These are phyloP conservation scores for Elongisporangium senticosum DNA, from an alignment of 352 stramenopile species.

Conservation along the genomic window DNA sequence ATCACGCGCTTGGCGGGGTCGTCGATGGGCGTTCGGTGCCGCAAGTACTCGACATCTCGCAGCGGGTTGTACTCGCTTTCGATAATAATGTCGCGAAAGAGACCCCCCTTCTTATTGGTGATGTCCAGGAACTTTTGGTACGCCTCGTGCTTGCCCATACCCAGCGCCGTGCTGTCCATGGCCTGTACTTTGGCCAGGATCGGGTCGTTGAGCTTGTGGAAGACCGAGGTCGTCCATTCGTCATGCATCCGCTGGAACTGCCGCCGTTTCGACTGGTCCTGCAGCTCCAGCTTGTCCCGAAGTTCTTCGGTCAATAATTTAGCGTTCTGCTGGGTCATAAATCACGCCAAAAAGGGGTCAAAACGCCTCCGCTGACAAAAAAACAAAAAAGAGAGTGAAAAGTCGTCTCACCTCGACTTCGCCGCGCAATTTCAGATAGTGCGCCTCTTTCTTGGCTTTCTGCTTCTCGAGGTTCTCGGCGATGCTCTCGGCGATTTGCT, in stretches of 20 bases:
- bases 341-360: neutral
- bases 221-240: slow-evolving; percentile 60
- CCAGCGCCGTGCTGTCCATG: slow-evolving; percentile 40
- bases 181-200: slow-evolving; percentile 44
- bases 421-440: slow-evolving; percentile 63
- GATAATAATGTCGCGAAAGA: slow-evolving; percentile 84
- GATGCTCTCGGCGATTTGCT: slow-evolving; percentile 57
- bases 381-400: neutral
- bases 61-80: slow-evolving; percentile 81
- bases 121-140: slow-evolving; percentile 79
- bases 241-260: slow-evolving; percentile 71
- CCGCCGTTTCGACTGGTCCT: slow-evolving; percentile 53
- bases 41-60: slow-evolving; percentile 52
- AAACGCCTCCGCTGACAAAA: neutral
- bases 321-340: slow-evolving; percentile 26
- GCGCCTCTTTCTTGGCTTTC: slow-evolving; percentile 53
- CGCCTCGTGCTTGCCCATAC: slow-evolving; percentile 41
- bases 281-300: slow-evolving; percentile 50
- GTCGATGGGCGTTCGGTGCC: slow-evolving; percentile 40
- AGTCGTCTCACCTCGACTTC: slow-evolving; percentile 38
- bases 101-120: slow-evolving; percentile 73
- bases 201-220: slow-evolving; percentile 66
- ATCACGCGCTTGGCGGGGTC: slow-evolving; percentile 66
- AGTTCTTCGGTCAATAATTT: slow-evolving; percentile 58
- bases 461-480: slow-evolving; percentile 62